Evolutionary conservation across 257 asterid genomes (phyloP).

Genomic region (Solanum tacnaense): DNA sequence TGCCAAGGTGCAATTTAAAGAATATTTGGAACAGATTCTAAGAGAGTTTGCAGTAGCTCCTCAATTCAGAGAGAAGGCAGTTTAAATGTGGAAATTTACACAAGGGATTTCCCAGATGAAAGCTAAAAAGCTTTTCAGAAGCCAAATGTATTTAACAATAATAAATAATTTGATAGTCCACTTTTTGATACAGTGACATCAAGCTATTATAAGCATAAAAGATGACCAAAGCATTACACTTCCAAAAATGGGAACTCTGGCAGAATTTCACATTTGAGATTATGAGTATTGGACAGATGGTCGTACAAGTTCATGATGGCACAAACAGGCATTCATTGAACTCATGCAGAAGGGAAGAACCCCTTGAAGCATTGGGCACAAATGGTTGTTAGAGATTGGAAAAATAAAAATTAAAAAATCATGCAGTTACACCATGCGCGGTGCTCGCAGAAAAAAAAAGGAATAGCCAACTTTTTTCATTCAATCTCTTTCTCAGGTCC

Average conservation of each 20-base stretch:
- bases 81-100: not conserved
- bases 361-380: not conserved
- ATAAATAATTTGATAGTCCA: not conserved
- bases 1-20: not conserved
- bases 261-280: not conserved
- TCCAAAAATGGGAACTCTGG: not conserved
- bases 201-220: not conserved
- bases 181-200: not conserved
- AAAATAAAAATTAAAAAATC: not conserved
- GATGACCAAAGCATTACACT: not conserved
- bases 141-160: not conserved
- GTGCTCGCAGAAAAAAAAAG: not conserved
- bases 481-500: slow-evolving; percentile 31
- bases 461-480: not conserved
- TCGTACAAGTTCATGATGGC: not conserved
- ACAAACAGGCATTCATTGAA: not conserved
- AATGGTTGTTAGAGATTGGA: not conserved
- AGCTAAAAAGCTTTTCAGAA: not conserved
- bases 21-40: not conserved
- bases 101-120: not conserved
- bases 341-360: not conserved
- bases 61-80: not conserved
- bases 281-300: not conserved
- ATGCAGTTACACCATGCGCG: not conserved
- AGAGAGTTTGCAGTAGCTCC: not conserved